Conservation (phyloP, 2,329 filamentous ascomycete genomes). For the Fusarium verrucosum region DNA sequence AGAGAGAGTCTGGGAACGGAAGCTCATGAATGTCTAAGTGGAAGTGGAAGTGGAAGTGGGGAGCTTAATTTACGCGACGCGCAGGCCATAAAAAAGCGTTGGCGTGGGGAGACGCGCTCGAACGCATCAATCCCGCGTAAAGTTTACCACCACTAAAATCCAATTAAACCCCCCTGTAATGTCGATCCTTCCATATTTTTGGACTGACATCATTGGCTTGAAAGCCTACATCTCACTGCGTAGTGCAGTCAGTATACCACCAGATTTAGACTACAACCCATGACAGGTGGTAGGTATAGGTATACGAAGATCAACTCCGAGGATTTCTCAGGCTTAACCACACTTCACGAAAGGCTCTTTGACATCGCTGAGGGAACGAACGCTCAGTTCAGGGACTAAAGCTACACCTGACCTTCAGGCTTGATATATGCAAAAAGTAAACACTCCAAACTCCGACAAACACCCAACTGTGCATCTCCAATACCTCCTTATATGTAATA, state of each 20-base stretch:
- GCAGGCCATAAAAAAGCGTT: slow-evolving; percentile 38
- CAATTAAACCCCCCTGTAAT: slow-evolving; percentile 12
- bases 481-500: slow-evolving; percentile 23
- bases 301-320: not conserved
- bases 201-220: not conserved
- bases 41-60: slow-evolving; percentile 42
- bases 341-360: not conserved
- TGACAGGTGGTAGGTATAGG: too few relatives aligned
- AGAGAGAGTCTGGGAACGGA: not conserved
- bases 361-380: not conserved
- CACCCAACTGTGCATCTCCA: slow-evolving; percentile 42
- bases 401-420: not conserved
- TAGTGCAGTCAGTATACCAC: too few relatives aligned
- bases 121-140: slow-evolving; percentile 36
- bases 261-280: too few relatives aligned
- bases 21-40: slow-evolving; percentile 34
- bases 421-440: slow-evolving; percentile 13
- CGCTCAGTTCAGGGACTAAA: not conserved
- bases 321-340: not conserved
- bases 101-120: slow-evolving; percentile 39
- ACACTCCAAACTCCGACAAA: slow-evolving; percentile 35
- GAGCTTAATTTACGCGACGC: slow-evolving; percentile 49
- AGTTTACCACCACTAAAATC: not conserved
- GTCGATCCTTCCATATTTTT: not conserved
- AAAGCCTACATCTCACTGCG: too few relatives aligned